Base-by-base conservation (phyloP, 768 basidiomycete genomes). In the Psilocybe cyanescens region DNA sequence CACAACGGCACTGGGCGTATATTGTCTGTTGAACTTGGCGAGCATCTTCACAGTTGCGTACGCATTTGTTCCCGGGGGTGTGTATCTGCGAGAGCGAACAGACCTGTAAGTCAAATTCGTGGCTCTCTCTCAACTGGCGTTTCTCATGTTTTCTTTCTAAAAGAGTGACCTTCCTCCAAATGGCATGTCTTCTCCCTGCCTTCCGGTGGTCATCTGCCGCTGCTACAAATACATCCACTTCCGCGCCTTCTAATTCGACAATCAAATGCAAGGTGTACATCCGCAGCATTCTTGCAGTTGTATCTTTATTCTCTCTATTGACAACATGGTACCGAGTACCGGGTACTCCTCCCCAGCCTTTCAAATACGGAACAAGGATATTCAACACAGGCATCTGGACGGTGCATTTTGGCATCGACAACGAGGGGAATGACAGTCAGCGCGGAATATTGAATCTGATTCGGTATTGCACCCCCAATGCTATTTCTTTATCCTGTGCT, bases 351-450 rank as follows among this genome's bases (percentile, higher is more conserved):
- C 84, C 87, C 0, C 74, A 70, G 28, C 88, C 91, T 3, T 87
- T 85, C 74, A 86, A 86, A 57, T 75, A 86, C 29, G 86, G 84
- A 3, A 81, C 86, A 14, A 79, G 90, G 31, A 80, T 91, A n/a
- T 77, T 95, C 46, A 89, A 86, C 17, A 88, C 90, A 4, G 94
- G 91, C 3, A 93, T 96, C 30, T 96, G 94, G 94, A 94, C 95
- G 0, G 81, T 97, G 28, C 95, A 97, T 72, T 97, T 97, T 70
- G 95, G 95, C 57, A 78, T 85, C 29, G 86, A 94, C 73, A 87
- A 91, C 64, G 85, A 83, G 46, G 88, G 91, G 2, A 73, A 84
- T 62, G 91, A 93, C 66, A 92, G 90, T 68, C 90, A 91, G 71
- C 72, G 82, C 45, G 78, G 87, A 3, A 86, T 92, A 71, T 77